Base-by-base conservation (phyloP, 768 basidiomycete species). In the Suillus subluteus region DNA sequence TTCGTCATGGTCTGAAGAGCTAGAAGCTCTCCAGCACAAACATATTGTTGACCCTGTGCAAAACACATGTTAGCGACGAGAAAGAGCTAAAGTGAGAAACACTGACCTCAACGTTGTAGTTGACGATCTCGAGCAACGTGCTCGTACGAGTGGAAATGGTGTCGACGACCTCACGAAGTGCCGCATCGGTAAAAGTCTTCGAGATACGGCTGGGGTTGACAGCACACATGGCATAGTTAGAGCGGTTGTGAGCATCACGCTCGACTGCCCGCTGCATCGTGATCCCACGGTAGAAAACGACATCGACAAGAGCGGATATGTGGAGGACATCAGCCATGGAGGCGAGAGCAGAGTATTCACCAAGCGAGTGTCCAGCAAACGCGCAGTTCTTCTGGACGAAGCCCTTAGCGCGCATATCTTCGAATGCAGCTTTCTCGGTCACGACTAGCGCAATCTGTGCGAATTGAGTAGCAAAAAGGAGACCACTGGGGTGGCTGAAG, bases 241-340 rank as follows among this genome's bases (percentile, higher is more conserved):
- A 97, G 44, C 98, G 88, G 73, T 96, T 96, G 65, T 92, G 83
- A 2, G 91, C 83, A 75, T 99, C 98, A 40, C 98, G 94, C 79
- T 98, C 95, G 66, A 99, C 98, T 35, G 98, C 98, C 30, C 98
- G 95, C 75, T 99, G 98, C 98, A 99, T 99, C 43, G 98, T 99
- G 75, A 99, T 96, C 72, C 98, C 98, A 77, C 98, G 95, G 79
- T 98, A 99, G 86, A 99, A 99, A 35, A 99, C 97, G 73, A 99
- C 94, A 71, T 99, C 98, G 73, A 96, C 95, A 58, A 99, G 89
- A 2, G 95, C 89, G 23, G 97, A 95, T 72, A 99, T 95, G 58
- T 95, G 93, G 43, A 99, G 88, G 63, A 98, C 94, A 77, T 97
- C 96, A 32, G 97, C 97, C 71, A 99, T 98, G 11, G 97, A 97